Evolutionary conservation across 106 monocot genomes (phyloP).

Genomic region (Apostasia ramifera): DNA sequence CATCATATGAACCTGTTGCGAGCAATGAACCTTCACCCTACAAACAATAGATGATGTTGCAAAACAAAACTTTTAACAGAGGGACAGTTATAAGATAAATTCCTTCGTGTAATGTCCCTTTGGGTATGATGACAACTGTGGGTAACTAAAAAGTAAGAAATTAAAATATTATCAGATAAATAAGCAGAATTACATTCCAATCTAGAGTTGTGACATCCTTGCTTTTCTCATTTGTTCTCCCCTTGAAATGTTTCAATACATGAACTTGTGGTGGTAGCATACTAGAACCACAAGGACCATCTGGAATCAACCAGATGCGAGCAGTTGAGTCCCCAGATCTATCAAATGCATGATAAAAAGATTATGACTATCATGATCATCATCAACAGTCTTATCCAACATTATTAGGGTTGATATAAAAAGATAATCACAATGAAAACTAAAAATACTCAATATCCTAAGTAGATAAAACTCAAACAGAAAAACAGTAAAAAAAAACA

Average conservation of each 20-base stretch:
- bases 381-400: too few relatives aligned
- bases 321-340: slow-evolving; percentile 99
- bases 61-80: neutral
- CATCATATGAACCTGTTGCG: slow-evolving; percentile 99
- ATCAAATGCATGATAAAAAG: neutral
- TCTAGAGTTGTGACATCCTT: slow-evolving; percentile 98
- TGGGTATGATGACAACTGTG: too few relatives aligned
- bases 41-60: neutral
- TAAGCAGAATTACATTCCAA: slow-evolving; percentile 70
- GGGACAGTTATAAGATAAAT: neutral
- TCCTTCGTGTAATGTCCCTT: too few relatives aligned
- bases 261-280: slow-evolving; percentile 38
- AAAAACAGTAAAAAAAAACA: too few relatives aligned
- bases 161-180: neutral
- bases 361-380: too few relatives aligned
- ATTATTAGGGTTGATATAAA: too few relatives aligned
- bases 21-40: slow-evolving; percentile 90
- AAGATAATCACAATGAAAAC: too few relatives aligned
- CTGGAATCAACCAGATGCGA: slow-evolving; percentile 89
- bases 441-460: too few relatives aligned
- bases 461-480: too few relatives aligned
- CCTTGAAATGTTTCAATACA: slow-evolving; percentile 95
- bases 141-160: neutral
- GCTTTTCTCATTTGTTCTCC: slow-evolving; percentile 87
- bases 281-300: slow-evolving; percentile 56